Conservation (phyloP, 2,329 filamentous ascomycete genomes). For the Pseudogymnoascus sp. region DNA sequence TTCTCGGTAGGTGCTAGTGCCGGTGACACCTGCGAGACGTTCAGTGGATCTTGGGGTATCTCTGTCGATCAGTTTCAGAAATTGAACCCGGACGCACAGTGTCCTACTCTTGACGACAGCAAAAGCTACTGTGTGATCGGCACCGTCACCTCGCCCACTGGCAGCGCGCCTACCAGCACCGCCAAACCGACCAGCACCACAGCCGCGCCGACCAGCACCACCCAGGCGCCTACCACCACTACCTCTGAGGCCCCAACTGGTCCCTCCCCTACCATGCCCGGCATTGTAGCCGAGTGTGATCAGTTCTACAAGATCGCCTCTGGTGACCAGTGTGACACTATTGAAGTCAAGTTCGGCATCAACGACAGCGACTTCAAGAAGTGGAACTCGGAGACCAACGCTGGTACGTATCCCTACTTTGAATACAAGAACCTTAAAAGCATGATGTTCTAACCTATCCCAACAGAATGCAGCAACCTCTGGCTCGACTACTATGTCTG, state of each 20-base stretch:
- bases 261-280: neutral
- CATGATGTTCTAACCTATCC: neutral
- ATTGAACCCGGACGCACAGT: constrained; percentile 23
- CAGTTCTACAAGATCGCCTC: neutral
- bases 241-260: neutral
- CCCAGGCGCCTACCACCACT: neutral
- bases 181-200: too few relatives aligned
- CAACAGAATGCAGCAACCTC: constrained; percentile 13
- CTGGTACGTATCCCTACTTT: neutral
- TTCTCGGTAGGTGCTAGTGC: too few relatives aligned
- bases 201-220: neutral
- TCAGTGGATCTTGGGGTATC: constrained; percentile 17
- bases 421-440: too few relatives aligned
- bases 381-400: neutral
- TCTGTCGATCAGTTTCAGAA: constrained; percentile 17
- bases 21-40: too few relatives aligned
- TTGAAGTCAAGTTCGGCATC: neutral
- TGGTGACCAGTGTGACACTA: neutral
- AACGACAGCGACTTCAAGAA: neutral
- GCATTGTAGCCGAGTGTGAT: neutral
- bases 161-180: neutral
- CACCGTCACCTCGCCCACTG: constrained; percentile 11
- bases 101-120: constrained; percentile 17
- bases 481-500: constrained; percentile 21
- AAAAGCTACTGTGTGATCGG: constrained; percentile 21